Base-by-base conservation (phyloP, 2,329 filamentous ascomycete species). In the Aspergillus pseudoterreus region DNA sequence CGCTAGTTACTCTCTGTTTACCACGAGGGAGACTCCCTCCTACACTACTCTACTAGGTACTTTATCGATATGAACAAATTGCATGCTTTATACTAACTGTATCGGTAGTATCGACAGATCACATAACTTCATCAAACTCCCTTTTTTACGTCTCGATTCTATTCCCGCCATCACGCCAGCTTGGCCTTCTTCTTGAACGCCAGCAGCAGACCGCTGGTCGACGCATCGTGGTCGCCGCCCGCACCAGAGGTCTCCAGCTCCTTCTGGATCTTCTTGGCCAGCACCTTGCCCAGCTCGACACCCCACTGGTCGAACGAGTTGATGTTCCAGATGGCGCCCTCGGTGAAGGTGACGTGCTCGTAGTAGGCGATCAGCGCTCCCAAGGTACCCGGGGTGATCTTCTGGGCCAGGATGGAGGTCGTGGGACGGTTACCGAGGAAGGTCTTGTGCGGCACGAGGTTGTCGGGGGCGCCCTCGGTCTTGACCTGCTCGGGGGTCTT, bases 261-360 rank as follows among this genome's bases (percentile, higher is more conserved):
- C 66, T 75, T 72, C 63, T 90, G 86, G 58, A 92, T 91, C 78
- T 90, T 92, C 85, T 92, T 97, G 56, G 94, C 94, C 60, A 99
- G 79, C 38, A 87, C 85, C 86, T 99, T 99, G 73, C 94, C 94
- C 56, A 99, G 80, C 81, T 99, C 94, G 42, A 99, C 94, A 76
- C 94, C 94, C 94, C 94, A 99, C 81, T 99, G 94, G 78, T 99
- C 94, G 70, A 97, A 99, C 68, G 87, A 91, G 84, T 99, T 99
- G 81, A 99, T 96, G 78, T 97, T 95, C 94, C 94, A 99, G 71
- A 99, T 81, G 47, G 92, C 92, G 65, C 94, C 94, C 78, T 99
- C 94, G 35, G 90, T 95, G 75, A 99, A 99, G 51, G 94, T 97
- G 56, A 97, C 78, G 77, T 99, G 94, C 82, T 99, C 94, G 76